Evolutionary conservation across 305 asterid genomes (phyloP).

Genomic region (Fraxinus floribunda): DNA sequence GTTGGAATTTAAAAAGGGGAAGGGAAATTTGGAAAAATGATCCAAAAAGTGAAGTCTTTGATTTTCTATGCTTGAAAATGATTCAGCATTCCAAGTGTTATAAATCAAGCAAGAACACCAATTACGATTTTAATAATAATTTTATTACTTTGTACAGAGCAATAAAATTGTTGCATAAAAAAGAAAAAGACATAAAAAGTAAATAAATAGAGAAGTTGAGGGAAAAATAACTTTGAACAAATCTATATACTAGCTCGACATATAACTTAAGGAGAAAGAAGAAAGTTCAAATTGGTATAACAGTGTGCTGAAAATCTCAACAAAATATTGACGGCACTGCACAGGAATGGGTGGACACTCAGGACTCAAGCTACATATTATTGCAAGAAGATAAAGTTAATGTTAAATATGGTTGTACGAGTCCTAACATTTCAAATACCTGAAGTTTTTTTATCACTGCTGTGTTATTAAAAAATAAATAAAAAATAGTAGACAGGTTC

Average conservation of each 20-base stretch:
- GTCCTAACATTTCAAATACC: background rate
- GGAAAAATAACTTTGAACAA: background rate
- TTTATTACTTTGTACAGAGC: background rate
- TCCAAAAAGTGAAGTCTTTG: background rate
- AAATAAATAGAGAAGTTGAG: background rate
- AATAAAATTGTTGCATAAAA: background rate
- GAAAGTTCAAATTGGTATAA: background rate
- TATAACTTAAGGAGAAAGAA: background rate
- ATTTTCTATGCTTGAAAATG: background rate
- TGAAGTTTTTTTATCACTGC: background rate
- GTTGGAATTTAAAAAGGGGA: background rate
- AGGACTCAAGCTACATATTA: background rate
- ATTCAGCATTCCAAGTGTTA: constrained; percentile 3
- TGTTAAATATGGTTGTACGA: background rate
- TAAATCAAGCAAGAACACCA: background rate
- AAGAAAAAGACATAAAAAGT: background rate
- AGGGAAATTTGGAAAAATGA: background rate
- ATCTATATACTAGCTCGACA: background rate
- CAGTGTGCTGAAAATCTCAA: background rate
- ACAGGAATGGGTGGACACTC: background rate
- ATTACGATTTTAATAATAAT: background rate
- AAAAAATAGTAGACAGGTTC: background rate
- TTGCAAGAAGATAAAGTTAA: background rate
- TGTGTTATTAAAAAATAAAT: background rate
- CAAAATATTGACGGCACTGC: background rate